Evolutionary conservation across 306 rosid genomes (phyloP), one percentile per base, ranked within the genome.

Genomic region (Canavalia gladiata): DNA sequence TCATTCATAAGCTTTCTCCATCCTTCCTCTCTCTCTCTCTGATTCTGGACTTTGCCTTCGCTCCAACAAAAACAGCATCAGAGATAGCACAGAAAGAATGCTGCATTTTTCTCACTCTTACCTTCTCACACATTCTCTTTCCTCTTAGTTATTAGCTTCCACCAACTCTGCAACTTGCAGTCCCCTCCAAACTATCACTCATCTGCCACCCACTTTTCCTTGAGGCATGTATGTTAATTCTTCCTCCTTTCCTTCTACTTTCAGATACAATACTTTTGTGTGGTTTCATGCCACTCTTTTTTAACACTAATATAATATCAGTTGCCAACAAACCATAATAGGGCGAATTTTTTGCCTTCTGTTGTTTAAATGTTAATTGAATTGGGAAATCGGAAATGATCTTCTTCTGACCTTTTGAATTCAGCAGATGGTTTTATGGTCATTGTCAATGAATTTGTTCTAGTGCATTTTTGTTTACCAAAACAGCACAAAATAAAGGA

Each of bases 1-100:
- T 75, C 68, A 77, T 41, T 75, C 47, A 74, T 75, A 79, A 74
- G 66, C 64, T 39, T 54, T 78, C 41, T 1, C 82, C 10, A 11
- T 60, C 60, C 45, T 70, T 63, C 25, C 42, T 80, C 67, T 70
- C 68, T 33, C 42, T 80, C 67, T 71, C 68, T 62, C 68, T 25
- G 67, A 46, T 68, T 62, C 7, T 67, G 54, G 10, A 33, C 65
- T 66, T 75, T 50, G 50, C 84, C 34, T 84, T 67, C n/a, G 25
- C 64, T 18, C 71, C 72, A 68, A 34, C 52, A 8, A 49, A 74
- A 74, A 56, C 68, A 57, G 8, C 25, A 13, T 63, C 76, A 72
- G 47, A 46, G 37, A 6, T 8, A 43, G 9, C 65, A 55, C 7
- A 25, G n/a, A 25, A 35, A 54, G 7, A 18, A 11, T 29, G 4